Conservation (phyloP, 768 basidiomycete genomes). For the Strobilomyces confusus region DNA sequence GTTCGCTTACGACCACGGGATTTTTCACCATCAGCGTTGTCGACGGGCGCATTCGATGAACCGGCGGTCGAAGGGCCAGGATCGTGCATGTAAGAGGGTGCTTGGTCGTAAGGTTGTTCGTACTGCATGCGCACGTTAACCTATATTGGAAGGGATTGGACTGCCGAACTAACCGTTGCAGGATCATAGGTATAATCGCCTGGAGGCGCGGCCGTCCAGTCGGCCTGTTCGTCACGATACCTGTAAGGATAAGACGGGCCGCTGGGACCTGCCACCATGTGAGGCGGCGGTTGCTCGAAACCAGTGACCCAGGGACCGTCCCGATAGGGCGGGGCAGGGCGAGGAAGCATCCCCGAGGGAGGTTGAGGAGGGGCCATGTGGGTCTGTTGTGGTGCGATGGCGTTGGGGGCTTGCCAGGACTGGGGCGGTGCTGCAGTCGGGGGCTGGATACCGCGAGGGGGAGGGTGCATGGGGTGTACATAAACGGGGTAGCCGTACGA, state of each 20-base stretch:
- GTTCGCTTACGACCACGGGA: slow-evolving; percentile 66
- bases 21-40: slow-evolving; percentile 37
- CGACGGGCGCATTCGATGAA: slow-evolving; percentile 32
- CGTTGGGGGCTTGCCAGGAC: slow-evolving; percentile 59
- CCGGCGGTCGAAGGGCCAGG: slow-evolving; percentile 43
- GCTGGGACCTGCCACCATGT: slow-evolving; percentile 45
- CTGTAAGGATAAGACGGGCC: slow-evolving; percentile 52
- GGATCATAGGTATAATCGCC: slow-evolving; percentile 55
- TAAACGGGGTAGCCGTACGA: slow-evolving; percentile 34
- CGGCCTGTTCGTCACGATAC: slow-evolving; percentile 56
- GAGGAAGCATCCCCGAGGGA: slow-evolving; percentile 43
- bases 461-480: slow-evolving; percentile 37
- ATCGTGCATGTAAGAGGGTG: slow-evolving; percentile 54
- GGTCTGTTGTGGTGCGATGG: slow-evolving; percentile 63
- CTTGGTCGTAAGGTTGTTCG: slow-evolving; percentile 53
- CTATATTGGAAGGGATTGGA: not conserved
- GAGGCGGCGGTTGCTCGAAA: slow-evolving; percentile 48
- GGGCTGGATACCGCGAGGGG: slow-evolving; percentile 41
- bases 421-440: slow-evolving; percentile 50
- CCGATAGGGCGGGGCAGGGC: slow-evolving; percentile 41
- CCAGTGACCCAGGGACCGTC: slow-evolving; percentile 54
- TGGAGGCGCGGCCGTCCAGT: slow-evolving; percentile 41
- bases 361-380: slow-evolving; percentile 49
- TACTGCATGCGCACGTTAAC: slow-evolving; percentile 38
- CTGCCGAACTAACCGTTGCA: slow-evolving; percentile 37